Percentiles rank a stretch among this genome's conserved stretches.
phyloP scores from a whole-genome alignment of 352 stramenopile species.

The Phytophthora citricola region DNA sequence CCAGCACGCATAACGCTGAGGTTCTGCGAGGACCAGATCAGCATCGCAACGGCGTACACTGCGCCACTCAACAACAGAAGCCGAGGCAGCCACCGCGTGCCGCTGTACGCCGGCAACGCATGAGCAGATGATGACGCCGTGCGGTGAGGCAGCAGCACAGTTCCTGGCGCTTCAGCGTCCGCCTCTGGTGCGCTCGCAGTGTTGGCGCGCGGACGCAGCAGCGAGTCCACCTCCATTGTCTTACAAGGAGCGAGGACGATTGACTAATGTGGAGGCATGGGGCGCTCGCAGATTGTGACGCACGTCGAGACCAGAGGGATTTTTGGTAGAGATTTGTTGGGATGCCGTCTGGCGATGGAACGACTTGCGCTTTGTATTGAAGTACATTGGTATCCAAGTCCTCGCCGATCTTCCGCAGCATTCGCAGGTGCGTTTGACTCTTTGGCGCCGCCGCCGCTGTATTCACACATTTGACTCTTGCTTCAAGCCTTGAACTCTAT shows the following conservation, averaged over 20 bases:
- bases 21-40: slow-evolving; percentile 37
- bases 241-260: slow-evolving; percentile 12
- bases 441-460: neutral
- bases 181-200: slow-evolving; percentile 3
- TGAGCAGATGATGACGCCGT: slow-evolving; percentile 3
- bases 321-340: slow-evolving; percentile 24
- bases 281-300: slow-evolving; percentile 12
- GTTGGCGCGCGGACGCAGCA: slow-evolving; percentile 28
- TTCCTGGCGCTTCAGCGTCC: neutral
- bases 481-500: neutral
- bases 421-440: slow-evolving; percentile 5
- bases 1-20: slow-evolving; percentile 17
- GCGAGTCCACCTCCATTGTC: slow-evolving; percentile 24
- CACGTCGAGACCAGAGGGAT: slow-evolving; percentile 19
- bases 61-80: slow-evolving; percentile 27
- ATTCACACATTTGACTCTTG: neutral
- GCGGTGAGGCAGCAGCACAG: slow-evolving; percentile 10
- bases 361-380: neutral
- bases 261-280: slow-evolving; percentile 23
- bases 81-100: slow-evolving; percentile 24
- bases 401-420: neutral
- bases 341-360: no score
- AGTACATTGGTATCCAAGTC: neutral
- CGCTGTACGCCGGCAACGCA: slow-evolving; percentile 8
- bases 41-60: slow-evolving; percentile 32